phyloP scores from a whole-genome alignment of 495 filamentous ascomycete genomes.

The Elaphomyces granulatus region DNA sequence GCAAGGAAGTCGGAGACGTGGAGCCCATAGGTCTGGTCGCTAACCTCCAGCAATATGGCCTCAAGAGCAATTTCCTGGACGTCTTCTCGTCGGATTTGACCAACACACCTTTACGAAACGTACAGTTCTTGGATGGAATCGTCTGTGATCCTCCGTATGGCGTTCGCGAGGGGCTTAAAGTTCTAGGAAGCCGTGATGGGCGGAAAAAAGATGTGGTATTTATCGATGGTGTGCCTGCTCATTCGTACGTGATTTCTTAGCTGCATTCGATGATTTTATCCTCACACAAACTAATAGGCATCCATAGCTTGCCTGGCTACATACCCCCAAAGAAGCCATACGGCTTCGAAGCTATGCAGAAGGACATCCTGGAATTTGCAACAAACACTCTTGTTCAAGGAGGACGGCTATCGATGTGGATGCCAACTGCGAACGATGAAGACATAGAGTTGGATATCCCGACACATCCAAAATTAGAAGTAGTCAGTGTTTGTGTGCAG shows the following conservation, averaged over 20 bases:
- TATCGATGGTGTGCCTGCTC: conserved; percentile 53
- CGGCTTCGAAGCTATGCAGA: conserved; percentile 75
- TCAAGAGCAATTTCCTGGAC: conserved; percentile 49
- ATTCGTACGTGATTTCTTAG: conserved; percentile 39
- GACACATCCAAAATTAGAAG: conserved; percentile 56
- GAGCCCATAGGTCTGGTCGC: conserved; percentile 38
- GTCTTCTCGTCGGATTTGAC: conserved; percentile 78
- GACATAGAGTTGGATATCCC: conserved; percentile 61
- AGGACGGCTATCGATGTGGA: conserved; percentile 85
- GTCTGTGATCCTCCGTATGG: conserved; percentile 97
- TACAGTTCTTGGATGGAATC: conserved; percentile 64
- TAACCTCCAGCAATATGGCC: conserved; percentile 79
- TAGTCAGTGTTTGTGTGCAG: conserved; percentile 72
- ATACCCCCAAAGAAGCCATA: conserved; percentile 85
- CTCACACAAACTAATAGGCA: conserved; percentile 6
- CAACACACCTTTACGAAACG: conserved; percentile 58
- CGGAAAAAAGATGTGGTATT: conserved; percentile 43
- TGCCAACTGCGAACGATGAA: conserved; percentile 82
- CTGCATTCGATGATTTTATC: neutral
- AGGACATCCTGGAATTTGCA: conserved; percentile 77
- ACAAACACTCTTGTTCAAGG: conserved; percentile 61
- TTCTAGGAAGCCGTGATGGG: conserved; percentile 65
- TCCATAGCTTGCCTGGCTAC: conserved; percentile 51
- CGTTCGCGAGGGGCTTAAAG: conserved; percentile 82
- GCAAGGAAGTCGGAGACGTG: conserved; percentile 39